Evolutionary conservation across 208 protist genomes (phyloP), one percentile per base, ranked within the genome.

Genomic region (Trypanosoma avium): DNA sequence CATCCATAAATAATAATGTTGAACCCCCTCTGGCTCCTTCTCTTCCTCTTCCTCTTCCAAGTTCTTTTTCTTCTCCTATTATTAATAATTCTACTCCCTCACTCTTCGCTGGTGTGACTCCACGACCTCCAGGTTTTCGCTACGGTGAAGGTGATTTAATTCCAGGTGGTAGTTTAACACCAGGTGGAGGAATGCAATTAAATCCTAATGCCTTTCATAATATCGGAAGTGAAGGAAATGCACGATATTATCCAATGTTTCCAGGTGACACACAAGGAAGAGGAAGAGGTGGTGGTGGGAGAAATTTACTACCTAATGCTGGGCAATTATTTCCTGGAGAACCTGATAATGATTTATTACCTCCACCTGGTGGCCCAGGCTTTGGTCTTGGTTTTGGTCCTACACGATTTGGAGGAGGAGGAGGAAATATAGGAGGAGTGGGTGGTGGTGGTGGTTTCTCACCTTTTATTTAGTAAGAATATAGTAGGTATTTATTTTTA

Each of bases 171-270:
- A 53, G 66, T 47, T 59, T 30, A 17, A 35, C 32, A 29, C 42
- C 17, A 27, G 69, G 54, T 36, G 73, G 80, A 27, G 83, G 82
- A 21, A 89, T 86, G 77, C 6, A 80, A 43, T 73, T 92, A 67
- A 72, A 73, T 30, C 63, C 78, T 36, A 53, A 60, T 19, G 75
- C 67, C 63, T 86, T 91, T 50, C 59, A 66, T 2, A 13, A 63
- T 32, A 21, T 4, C 3, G 60, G 59, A 22, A n/a, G 12, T 9
- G 27, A 19, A n/a, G 58, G 19, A 35, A 75, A 70, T 48, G 70
- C 79, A n/a, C 81, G 89, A 32, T 90, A 84, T 60, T 81, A 93
- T 59, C 86, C 89, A 32, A 92, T 95, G 52, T 87, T 92, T 55
- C 83, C 89, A 9, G 86, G 83, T 10, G 73, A 93, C 47, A 33